These are phyloP conservation scores for Populus tremula DNA, from an alignment of 345 rosid genomes.

Conservation along the genomic window DNA sequence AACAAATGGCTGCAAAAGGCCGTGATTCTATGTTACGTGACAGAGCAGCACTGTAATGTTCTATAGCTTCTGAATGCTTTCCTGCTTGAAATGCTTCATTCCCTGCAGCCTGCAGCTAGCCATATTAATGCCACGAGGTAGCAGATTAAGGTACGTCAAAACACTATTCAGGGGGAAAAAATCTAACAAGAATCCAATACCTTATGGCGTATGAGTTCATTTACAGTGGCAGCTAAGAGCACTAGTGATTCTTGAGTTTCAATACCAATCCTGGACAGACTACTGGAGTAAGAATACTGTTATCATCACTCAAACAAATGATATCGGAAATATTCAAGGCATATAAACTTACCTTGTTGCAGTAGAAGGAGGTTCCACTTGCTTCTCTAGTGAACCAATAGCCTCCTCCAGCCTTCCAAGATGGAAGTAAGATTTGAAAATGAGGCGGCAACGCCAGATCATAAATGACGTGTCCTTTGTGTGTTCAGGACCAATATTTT, in stretches of 20 bases:
- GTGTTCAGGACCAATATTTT: constrained; percentile 35
- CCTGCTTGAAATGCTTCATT: constrained; percentile 94
- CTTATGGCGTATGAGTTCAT: constrained; percentile 72
- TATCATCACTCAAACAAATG: constrained; percentile 9
- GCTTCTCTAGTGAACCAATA: constrained; percentile 62
- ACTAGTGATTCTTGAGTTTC: constrained; percentile 50
- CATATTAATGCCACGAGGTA: not conserved
- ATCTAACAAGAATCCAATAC: constrained; percentile 29
- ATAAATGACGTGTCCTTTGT: constrained; percentile 43
- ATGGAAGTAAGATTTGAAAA: constrained; percentile 69
- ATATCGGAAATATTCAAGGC: not conserved
- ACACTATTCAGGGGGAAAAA: not conserved
- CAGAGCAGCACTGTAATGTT: constrained; percentile 80
- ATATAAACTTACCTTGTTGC: constrained; percentile 37
- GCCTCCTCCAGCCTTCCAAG: constrained; percentile 95
- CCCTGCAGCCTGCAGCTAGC: constrained; percentile 64
- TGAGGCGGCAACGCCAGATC: constrained; percentile 64
- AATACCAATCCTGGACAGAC: constrained; percentile 37
- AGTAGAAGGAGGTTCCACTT: constrained; percentile 40
- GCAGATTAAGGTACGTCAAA: not conserved
- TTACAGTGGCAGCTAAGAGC: constrained; percentile 60
- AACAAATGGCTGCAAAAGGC: constrained; percentile 89
- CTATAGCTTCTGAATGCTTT: constrained; percentile 82
- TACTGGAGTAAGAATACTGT: constrained; percentile 14
- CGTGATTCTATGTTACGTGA: constrained; percentile 77